phyloP scores from a whole-genome alignment of 768 basidiomycete genomes.

The Amanita polypyramis region DNA sequence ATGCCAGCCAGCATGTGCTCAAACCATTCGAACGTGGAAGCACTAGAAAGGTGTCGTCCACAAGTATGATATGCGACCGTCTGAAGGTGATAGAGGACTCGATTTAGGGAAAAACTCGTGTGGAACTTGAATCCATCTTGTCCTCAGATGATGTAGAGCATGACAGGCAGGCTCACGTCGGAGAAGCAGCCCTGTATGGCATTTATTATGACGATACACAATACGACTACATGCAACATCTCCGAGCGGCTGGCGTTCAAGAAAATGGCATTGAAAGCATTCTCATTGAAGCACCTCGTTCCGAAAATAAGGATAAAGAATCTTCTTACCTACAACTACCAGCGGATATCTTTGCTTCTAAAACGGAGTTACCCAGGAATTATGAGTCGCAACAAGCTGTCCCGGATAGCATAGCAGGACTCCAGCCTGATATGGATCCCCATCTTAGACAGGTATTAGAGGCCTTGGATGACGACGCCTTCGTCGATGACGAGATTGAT shows the following conservation, averaged over 20 bases:
- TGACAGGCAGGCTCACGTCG: conserved; percentile 47
- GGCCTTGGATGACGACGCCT: conserved; percentile 93
- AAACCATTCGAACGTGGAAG: conserved; percentile 73
- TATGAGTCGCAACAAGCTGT: conserved; percentile 72
- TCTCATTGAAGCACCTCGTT: conserved; percentile 64
- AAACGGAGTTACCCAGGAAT: conserved; percentile 60
- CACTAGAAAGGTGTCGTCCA: conserved; percentile 42
- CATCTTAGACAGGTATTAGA: conserved; percentile 88
- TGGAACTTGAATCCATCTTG: conserved; percentile 61
- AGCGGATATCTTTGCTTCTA: conserved; percentile 61
- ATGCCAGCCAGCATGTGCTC: conserved; percentile 82
- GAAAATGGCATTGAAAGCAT: conserved; percentile 78
- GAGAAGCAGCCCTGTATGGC: conserved; percentile 85
- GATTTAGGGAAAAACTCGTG: conserved; percentile 66
- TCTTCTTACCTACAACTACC: conserved; percentile 44
- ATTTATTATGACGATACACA: conserved; percentile 92
- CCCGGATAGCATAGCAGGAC: conserved; percentile 75
- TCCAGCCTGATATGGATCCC: conserved; percentile 95
- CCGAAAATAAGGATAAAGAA: conserved; percentile 23
- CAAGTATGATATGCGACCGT: not conserved
- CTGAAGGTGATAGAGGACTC: conserved; percentile 5
- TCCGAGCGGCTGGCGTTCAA: conserved; percentile 64
- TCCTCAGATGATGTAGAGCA: conserved; percentile 36
- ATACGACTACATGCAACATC: conserved; percentile 98
- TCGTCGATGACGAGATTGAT: conserved; percentile 66